These are phyloP conservation scores for Hymenoscyphus fraxineus DNA, from an alignment of 2,329 filamentous ascomycete genomes.

Conservation along the genomic window DNA sequence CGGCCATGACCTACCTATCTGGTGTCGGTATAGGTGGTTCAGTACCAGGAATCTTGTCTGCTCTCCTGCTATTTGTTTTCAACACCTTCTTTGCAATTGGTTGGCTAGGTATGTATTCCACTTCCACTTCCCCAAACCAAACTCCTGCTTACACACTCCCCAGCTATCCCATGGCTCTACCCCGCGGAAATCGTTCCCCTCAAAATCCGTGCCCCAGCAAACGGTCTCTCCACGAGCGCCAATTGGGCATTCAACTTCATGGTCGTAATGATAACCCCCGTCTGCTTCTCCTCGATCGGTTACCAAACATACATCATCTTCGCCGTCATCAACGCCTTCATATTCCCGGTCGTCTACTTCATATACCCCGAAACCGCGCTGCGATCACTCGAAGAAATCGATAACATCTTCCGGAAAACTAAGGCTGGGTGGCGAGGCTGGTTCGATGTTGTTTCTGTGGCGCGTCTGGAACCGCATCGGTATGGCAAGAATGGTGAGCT, in stretches of 20 bases:
- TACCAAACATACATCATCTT: slow-evolving; percentile 64
- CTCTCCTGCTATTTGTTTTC: slow-evolving; percentile 44
- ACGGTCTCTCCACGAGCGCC: slow-evolving; percentile 46
- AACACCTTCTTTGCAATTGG: slow-evolving; percentile 52
- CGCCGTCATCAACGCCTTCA: slow-evolving; percentile 48
- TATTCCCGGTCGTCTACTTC: slow-evolving; percentile 46
- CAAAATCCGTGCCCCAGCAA: slow-evolving; percentile 52
- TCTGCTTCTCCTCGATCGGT: slow-evolving; percentile 45
- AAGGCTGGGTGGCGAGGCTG: slow-evolving; percentile 33
- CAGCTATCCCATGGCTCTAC: slow-evolving; percentile 47
- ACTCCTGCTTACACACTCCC: not conserved
- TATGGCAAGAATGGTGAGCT: slow-evolving; percentile 59
- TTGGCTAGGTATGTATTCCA: slow-evolving; percentile 43
- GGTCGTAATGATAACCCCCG: slow-evolving; percentile 38
- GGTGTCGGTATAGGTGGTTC: slow-evolving; percentile 37
- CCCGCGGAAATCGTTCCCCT: slow-evolving; percentile 54
- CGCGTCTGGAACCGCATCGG: slow-evolving; percentile 47
- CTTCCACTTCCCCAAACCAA: not conserved
- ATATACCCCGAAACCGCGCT: slow-evolving; percentile 64
- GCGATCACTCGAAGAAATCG: slow-evolving; percentile 64
- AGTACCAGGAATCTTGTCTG: slow-evolving; percentile 32
- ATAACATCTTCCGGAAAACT: slow-evolving; percentile 58
- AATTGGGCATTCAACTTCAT: slow-evolving; percentile 57
- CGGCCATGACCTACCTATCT: slow-evolving; percentile 37
- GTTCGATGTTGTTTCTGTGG: slow-evolving; percentile 42